phyloP scores from a whole-genome alignment of 108 stramenopile genomes.

The Licmophora abbreviata region DNA sequence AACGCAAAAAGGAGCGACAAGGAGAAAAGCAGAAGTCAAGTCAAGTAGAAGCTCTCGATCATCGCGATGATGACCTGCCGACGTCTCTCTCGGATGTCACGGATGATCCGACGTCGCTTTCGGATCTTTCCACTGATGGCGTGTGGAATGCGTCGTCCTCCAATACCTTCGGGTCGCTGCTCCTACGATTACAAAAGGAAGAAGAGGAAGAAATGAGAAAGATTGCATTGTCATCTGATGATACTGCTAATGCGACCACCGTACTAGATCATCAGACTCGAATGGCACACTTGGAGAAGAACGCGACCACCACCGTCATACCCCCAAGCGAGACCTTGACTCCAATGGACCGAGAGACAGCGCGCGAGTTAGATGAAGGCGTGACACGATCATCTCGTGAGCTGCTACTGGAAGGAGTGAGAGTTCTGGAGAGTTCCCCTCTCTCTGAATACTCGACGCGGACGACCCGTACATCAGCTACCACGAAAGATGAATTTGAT shows the following conservation, averaged over 20 bases:
- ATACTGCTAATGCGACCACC: not conserved
- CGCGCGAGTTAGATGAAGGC: not conserved
- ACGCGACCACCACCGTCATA: not conserved
- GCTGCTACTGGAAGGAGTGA: too few species aligned
- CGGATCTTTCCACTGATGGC: not conserved
- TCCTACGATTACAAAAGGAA: constrained; percentile 4
- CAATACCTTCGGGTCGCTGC: not conserved
- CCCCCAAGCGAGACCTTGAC: not conserved
- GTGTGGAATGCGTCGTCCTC: not conserved
- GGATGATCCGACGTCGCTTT: not conserved
- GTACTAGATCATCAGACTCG: not conserved
- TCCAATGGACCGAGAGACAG: not conserved
- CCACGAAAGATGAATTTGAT: not conserved
- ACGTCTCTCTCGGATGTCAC: not conserved
- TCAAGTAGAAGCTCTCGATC: not conserved
- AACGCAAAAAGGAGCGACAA: not conserved
- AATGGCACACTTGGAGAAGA: too few species aligned
- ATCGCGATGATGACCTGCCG: too few species aligned
- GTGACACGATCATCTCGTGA: too few species aligned
- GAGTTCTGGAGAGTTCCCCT: too few species aligned
- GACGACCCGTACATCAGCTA: not conserved
- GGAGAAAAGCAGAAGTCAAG: too few species aligned
- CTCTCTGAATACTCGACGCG: not conserved
- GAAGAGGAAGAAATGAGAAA: constrained; percentile 5
- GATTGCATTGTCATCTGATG: not conserved